Evolutionary conservation across 441 rosid species (phyloP), one percentile per base, ranked within the genome.

Genomic region (Aleurites moluccanus): DNA sequence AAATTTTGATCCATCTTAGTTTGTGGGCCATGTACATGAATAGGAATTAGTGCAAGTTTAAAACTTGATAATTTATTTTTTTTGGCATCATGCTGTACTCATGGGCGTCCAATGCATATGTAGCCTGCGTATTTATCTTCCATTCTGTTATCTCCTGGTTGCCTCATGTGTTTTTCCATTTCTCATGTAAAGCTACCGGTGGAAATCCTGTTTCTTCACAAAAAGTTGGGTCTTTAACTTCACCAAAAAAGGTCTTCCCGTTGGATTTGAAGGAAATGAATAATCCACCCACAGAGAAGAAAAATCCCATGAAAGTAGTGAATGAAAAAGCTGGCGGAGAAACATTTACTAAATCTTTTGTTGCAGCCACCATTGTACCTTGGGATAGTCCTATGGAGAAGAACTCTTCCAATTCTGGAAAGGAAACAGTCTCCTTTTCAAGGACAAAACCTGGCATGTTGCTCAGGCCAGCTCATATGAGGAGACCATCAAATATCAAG

Each of bases 401-500:
- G 77, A 90, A 85, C 44, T 73, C 83, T 64, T 77, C 85, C 27
- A 73, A 79, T 69, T 79, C 96, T 78, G 81, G 70, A 77, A 87
- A 73, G 76, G 89, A 89, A 77, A 80, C 88, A 62, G 78, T 93
- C 81, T 74, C 88, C 70, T 92, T 86, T 84, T 86, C 96, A 75
- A 89, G 77, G 88, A 93, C 98, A 27, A 90, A 85, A 80, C 93
- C 97, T 4, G 98, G 97, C 33, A 88, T 91, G 98, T 79, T 91
- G 85, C 91, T 90, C 33, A 87, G 88, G 84, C 99, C 99, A 77
- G 92, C 94, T 84, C 91, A 89, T 81, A 73, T 80, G 27, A 88
- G 91, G 79, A 90, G 80, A 83, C 88, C 82, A 30, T 89, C 91
- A 64, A 75, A 73, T 80, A 81, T 77, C 84, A 93, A 81, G 83